These are phyloP conservation scores for Alternaria ventricosa DNA, from an alignment of 2,329 filamentous ascomycete genomes.

Conservation along the genomic window DNA sequence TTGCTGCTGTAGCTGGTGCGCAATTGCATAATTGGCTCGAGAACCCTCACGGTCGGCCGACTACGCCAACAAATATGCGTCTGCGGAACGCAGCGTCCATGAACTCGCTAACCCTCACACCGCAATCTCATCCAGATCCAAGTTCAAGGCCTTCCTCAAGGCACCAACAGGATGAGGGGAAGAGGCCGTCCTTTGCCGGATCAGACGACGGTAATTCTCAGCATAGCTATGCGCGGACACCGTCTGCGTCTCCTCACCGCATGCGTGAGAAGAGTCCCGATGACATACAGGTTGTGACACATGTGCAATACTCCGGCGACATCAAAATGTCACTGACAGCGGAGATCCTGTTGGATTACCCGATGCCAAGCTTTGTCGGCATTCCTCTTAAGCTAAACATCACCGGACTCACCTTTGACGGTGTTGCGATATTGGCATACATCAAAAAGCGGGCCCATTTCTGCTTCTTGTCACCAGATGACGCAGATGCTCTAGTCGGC, in stretches of 20 bases:
- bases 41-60: slow-evolving; percentile 39
- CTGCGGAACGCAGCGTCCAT: slow-evolving; percentile 51
- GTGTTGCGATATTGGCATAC: slow-evolving; percentile 88
- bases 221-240: slow-evolving; percentile 37
- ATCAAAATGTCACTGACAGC: slow-evolving; percentile 88
- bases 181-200: slow-evolving; percentile 35
- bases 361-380: slow-evolving; percentile 97
- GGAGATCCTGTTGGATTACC: slow-evolving; percentile 95
- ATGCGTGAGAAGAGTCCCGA: slow-evolving; percentile 78
- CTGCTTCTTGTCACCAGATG: slow-evolving; percentile 91
- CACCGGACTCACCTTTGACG: slow-evolving; percentile 93
- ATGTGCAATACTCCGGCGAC: slow-evolving; percentile 87
- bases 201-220: slow-evolving; percentile 36
- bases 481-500: slow-evolving; percentile 73
- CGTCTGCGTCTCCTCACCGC: slow-evolving; percentile 54
- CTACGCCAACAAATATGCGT: slow-evolving; percentile 44
- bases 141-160: slow-evolving; percentile 54
- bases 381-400: slow-evolving; percentile 95
- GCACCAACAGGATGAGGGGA: slow-evolving; percentile 44
- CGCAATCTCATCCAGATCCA: slow-evolving; percentile 54
- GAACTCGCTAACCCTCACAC: slow-evolving; percentile 54
- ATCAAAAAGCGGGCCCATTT: slow-evolving; percentile 90
- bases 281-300: slow-evolving; percentile 91
- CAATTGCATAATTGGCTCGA: slow-evolving; percentile 63
- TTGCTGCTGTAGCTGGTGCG: slow-evolving; percentile 79